Evolutionary conservation across 225 moss, liverwort and hornwort genomes (phyloP), one percentile per base, ranked within the genome.

Genomic region (Sphagnum tenellum): DNA sequence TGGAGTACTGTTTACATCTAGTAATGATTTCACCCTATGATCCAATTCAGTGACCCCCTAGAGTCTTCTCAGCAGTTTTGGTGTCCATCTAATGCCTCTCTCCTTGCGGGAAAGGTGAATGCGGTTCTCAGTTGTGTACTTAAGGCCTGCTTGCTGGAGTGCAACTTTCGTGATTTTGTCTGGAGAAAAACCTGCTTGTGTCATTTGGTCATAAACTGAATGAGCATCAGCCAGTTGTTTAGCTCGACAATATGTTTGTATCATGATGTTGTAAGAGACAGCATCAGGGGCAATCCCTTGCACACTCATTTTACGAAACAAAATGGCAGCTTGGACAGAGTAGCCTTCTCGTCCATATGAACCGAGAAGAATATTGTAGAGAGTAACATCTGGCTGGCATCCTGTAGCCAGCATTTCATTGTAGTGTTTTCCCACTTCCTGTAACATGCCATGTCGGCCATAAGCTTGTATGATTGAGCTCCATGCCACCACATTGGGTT

Each of bases 221-320:
- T 74, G 75, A 4, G 90, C 96, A 66, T 92, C 88, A 45, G 88
- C 81, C 48, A 80, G 70, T 66, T 92, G 88, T 55, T 74, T 87
- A 11, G 72, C 74, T 63, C 82, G 74, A 57, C 79, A 82, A 57
- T 85, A 92, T n/a, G 90, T 88, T 48, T 90, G 92, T 59, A 98
- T 89, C 83, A 98, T 62, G 12, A 88, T 90, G 59, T 98, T 79
- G 45, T 77, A 92, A 56, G 84, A 92, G 3, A 78, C 79, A 9
- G 86, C 83, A 65, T 85, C 79, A 2, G 96, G 92, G 65, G 57
- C 68, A 46, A 98, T 69, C 29, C 88, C 90, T 50, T 87, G 81
- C 9, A 86, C 79, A 77, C 82, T 85, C 96, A 98, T 84, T 70
- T 74, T 79, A 65, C 96, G 82, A 60, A 98, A 98, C 66, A 98